These are phyloP conservation scores for Dillenia suffruticosa DNA, from an alignment of 164 flowering plant species.

Conservation along the genomic window DNA sequence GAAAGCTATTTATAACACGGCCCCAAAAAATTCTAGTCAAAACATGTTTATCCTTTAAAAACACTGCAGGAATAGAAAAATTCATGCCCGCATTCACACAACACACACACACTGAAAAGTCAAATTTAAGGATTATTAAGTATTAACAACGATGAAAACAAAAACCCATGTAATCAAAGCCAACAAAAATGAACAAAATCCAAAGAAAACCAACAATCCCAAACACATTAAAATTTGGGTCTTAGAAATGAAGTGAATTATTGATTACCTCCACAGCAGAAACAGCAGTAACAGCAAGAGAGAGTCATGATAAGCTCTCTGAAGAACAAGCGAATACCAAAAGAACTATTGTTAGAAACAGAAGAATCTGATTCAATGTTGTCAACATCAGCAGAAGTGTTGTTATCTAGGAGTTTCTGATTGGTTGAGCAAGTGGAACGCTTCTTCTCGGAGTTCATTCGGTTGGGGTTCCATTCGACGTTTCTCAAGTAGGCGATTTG, in stretches of 20 bases:
- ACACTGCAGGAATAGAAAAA: too few relatives aligned
- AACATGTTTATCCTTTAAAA: too few relatives aligned
- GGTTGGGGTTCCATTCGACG: constrained; percentile 43
- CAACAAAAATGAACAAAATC: not conserved
- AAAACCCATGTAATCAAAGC: not conserved
- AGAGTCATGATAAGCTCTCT: constrained; percentile 35
- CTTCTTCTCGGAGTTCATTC: constrained; percentile 46
- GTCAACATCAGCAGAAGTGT: constrained; percentile 1
- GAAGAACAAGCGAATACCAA: constrained; percentile 9
- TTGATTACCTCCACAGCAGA: constrained; percentile 68
- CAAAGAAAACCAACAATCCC: not conserved
- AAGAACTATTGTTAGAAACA: constrained; percentile 1
- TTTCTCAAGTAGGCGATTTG: constrained; percentile 46
- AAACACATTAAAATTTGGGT: not conserved
- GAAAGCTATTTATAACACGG: too few relatives aligned
- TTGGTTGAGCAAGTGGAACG: constrained; percentile 1
- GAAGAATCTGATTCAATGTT: not conserved
- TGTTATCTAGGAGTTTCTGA: constrained; percentile 28
- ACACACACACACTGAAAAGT: too few relatives aligned
- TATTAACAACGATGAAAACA: too few relatives aligned
- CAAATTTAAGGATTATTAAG: too few relatives aligned
- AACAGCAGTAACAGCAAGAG: constrained; percentile 61
- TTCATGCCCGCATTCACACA: too few relatives aligned
- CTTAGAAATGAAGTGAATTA: not conserved
- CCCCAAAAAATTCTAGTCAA: too few relatives aligned